Evolutionary conservation across 345 rosid genomes (phyloP), one percentile per base, ranked within the genome.

Genomic region (Eucalyptus cloeziana): DNA sequence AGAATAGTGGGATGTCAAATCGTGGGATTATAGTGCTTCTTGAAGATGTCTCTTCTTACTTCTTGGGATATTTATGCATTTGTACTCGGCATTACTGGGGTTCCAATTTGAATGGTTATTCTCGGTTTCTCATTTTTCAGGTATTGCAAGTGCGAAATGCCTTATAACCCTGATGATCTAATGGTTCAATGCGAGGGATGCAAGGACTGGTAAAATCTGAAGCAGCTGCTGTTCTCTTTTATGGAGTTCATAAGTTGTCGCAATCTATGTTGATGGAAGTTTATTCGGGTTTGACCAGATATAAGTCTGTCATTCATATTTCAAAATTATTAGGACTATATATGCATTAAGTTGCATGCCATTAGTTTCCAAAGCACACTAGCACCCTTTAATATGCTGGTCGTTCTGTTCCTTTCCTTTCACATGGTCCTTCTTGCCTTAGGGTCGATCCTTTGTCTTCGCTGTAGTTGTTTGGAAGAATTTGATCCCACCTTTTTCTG

Each of bases 111-210:
- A 69, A 69, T 31, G 43, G 80, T 69, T 4, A 4, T 69, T 69
- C 24, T 69, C 5, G 83, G 47, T 76, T 37, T 76, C 83, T 40
- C 30, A 17, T 40, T 21, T 76, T 37, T 10, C 83, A 76, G 99
- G 94, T 97, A 95, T 89, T 97, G 99, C 94, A 95, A 93, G 91
- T 97, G 99, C 85, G 97, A 95, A 93, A 95, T 96, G 98, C 99
- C 99, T 9, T 94, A 97, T 93, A 96, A 97, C 90, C 98, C 98
- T 2, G 99, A 96, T 93, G 95, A 94, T 89, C 96, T 97, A 49
- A 96, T 96, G 98, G 99, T 96, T 89, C 98, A 95, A 58, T 97
- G 99, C 27, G 98, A 96, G 89, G 96, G 94, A 13, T 97, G 99
- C 95, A 97, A 93, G 89, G 98, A 95, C 94, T 96, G 99, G 98